Base-by-base conservation (phyloP, 2,329 filamentous ascomycete species). In the Magnaporthiopsis poae region DNA sequence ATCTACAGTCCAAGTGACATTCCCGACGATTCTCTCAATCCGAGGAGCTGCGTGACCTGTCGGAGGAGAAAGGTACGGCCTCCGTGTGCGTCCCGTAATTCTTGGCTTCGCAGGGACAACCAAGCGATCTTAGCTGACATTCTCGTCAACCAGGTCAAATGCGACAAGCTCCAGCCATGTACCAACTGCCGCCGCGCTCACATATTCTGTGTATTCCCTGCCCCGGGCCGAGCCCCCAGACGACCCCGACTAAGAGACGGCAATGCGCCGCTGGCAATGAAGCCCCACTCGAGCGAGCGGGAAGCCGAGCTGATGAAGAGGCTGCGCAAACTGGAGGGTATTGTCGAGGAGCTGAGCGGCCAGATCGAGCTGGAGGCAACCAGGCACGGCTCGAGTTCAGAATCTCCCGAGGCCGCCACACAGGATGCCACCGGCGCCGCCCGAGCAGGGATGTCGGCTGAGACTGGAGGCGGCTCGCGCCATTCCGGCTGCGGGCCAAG, bases 181-280 rank as follows among this genome's bases (percentile, higher is more conserved):
- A 82, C 83, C 5, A 86, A 85, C 69, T 92, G 90, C 75, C 84
- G 84, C 60, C 85, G 88, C 69, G 88, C 88, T 60, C 80, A 87
- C 71, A 89, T 89, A 67, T 84, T 88, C 70, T 92, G 90, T 75
- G 79, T 91, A 63, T 92, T 90, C 73, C 90, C 90, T 1, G 87
- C 88, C 2, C 90, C 90, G 0, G 90, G 89, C 12, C 83, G 90
- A 66, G 89, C 89, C 7, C 89, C 89, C 12, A 82, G 89, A 60
- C 87, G 89, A 71, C 82, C 84, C 68, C 83, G 88, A 25, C 80
- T 82, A 36, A 90, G 88, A 73, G 84, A 89, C 62, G 85, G 86
- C 7, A 88, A 89, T 72, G 86, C 85, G 65, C 46, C 63, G 46
- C 31, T 52, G 12, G 13, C 18, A 9, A 78, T 81, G 27, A 84